Evolutionary conservation across 2,329 filamentous ascomycete genomes (phyloP).

Genomic region (Aplosporella prunicola): DNA sequence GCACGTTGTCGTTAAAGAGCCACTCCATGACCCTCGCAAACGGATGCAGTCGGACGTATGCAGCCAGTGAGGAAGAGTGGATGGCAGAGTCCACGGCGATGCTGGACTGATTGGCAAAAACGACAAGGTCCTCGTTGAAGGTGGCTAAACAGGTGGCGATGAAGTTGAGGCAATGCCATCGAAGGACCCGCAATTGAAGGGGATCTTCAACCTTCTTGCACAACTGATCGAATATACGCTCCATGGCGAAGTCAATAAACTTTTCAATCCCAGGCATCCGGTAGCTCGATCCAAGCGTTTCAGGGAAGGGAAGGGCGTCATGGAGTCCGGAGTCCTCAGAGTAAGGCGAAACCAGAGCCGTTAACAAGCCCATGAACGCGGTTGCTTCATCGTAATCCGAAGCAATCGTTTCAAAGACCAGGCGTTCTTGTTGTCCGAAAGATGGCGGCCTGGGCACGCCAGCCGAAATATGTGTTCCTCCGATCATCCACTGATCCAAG

Average conservation of each 20-base stretch:
- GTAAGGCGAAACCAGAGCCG: constrained; percentile 60
- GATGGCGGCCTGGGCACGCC: too few species aligned
- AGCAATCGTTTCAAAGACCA: constrained; percentile 8
- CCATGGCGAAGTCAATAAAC: constrained; percentile 85
- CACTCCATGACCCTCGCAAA: constrained; percentile 96
- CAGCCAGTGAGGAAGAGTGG: constrained; percentile 60
- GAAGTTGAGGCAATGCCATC: constrained; percentile 76
- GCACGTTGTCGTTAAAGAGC: constrained; percentile 89
- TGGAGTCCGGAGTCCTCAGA: constrained; percentile 52
- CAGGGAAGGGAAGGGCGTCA: constrained; percentile 76
- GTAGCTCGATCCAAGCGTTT: constrained; percentile 67
- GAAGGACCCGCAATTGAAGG: constrained; percentile 62
- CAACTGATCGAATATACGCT: constrained; percentile 55
- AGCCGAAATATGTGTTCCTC: too few species aligned
- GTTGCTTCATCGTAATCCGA: constrained; percentile 8
- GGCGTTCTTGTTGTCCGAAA: too few species aligned
- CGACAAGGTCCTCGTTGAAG: constrained; percentile 90
- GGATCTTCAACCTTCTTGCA: constrained; percentile 31
- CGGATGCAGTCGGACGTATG: constrained; percentile 80
- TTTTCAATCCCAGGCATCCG: constrained; percentile 80
- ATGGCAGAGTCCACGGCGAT: constrained; percentile 68
- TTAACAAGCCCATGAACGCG: constrained; percentile 64
- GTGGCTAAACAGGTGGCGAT: constrained; percentile 66
- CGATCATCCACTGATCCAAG: constrained; percentile 64
- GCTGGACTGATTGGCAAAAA: constrained; percentile 70